These are phyloP conservation scores for Calonectria fujianensis DNA, from an alignment of 2,329 filamentous ascomycete genomes.

Conservation along the genomic window DNA sequence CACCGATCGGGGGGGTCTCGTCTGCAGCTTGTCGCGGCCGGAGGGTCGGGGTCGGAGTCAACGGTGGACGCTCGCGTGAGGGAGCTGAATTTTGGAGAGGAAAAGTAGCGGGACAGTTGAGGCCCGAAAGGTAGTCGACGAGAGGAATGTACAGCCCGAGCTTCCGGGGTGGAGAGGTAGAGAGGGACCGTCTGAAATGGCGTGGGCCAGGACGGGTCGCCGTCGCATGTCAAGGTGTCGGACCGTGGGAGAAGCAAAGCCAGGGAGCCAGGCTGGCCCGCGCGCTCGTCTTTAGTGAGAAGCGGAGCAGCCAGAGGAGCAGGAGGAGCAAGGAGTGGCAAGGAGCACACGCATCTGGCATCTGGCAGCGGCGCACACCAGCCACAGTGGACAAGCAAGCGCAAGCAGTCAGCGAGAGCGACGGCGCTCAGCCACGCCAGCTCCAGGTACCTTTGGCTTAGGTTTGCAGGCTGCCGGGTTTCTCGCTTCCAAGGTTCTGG, in stretches of 20 bases:
- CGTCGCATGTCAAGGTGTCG: slow-evolving; percentile 52
- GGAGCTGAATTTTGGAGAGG: slow-evolving; percentile 45
- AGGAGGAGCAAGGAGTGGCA: slow-evolving; percentile 17
- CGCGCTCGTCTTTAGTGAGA: slow-evolving; percentile 44
- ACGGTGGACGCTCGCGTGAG: slow-evolving; percentile 54
- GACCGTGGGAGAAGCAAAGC: slow-evolving; percentile 46
- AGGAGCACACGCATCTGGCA: slow-evolving; percentile 22
- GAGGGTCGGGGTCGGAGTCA: slow-evolving; percentile 37
- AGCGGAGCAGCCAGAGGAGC: slow-evolving; percentile 41
- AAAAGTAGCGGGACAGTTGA: slow-evolving; percentile 31
- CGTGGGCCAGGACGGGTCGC: slow-evolving; percentile 52
- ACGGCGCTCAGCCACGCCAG: slow-evolving; percentile 10
- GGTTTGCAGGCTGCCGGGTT: slow-evolving; percentile 14
- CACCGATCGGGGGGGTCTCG: slow-evolving; percentile 49
- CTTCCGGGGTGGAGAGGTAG: slow-evolving; percentile 51
- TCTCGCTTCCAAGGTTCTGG: slow-evolving; percentile 14
- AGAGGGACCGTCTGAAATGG: slow-evolving; percentile 53
- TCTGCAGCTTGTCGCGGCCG: slow-evolving; percentile 43
- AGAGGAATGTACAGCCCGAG: slow-evolving; percentile 53
- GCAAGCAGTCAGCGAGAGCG: slow-evolving; percentile 2
- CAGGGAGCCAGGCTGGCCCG: slow-evolving; percentile 47
- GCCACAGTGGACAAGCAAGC: slow-evolving; percentile 43
- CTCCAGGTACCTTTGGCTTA: slow-evolving; percentile 6
- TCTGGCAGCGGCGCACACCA: slow-evolving; percentile 42
- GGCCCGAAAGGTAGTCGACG: slow-evolving; percentile 39